These are phyloP conservation scores for Albizia julibrissin DNA, from an alignment of 306 rosid genomes.

Conservation along the genomic window DNA sequence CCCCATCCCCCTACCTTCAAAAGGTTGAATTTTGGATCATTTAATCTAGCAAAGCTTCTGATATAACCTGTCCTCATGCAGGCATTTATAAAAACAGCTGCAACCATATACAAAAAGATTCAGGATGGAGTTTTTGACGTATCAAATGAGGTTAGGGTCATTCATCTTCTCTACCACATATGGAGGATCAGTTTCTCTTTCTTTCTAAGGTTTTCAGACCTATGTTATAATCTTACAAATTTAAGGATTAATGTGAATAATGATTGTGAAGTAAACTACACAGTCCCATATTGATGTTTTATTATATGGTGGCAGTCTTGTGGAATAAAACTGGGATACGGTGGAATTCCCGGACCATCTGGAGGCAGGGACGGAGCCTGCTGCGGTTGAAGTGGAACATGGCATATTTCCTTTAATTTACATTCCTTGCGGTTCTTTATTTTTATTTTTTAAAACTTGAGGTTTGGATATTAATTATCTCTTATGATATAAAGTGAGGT, in stretches of 20 bases:
- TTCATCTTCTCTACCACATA: neutral
- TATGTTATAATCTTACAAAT: conserved; percentile 15
- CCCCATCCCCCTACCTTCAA: neutral
- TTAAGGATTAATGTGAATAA: conserved; percentile 10
- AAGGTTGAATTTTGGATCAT: conserved; percentile 25
- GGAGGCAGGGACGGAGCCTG: conserved; percentile 97
- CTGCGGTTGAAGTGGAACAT: conserved; percentile 70
- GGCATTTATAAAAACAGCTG: conserved; percentile 98
- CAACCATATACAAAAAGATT: conserved; percentile 89
- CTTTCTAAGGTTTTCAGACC: neutral
- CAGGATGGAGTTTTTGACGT: conserved; percentile 98
- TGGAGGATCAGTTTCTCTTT: conserved; percentile 1
- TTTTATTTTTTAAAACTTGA: conserved; percentile 24
- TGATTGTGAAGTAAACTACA: conserved; percentile 2
- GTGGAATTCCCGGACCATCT: conserved; percentile 96
- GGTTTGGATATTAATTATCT: conserved; percentile 41
- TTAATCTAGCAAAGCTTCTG: conserved; percentile 9
- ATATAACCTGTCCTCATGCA: conserved; percentile 30
- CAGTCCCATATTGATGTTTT: conserved; percentile 26
- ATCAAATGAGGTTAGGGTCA: conserved; percentile 83
- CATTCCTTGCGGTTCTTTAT: conserved; percentile 24
- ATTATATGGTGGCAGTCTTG: conserved; percentile 69
- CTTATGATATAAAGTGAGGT: conserved; percentile 37
- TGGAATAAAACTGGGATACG: conserved; percentile 97
- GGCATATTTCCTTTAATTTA: conserved; percentile 32